Conservation (phyloP, 208 protist species). For the Wallacemonas sp. region DNA sequence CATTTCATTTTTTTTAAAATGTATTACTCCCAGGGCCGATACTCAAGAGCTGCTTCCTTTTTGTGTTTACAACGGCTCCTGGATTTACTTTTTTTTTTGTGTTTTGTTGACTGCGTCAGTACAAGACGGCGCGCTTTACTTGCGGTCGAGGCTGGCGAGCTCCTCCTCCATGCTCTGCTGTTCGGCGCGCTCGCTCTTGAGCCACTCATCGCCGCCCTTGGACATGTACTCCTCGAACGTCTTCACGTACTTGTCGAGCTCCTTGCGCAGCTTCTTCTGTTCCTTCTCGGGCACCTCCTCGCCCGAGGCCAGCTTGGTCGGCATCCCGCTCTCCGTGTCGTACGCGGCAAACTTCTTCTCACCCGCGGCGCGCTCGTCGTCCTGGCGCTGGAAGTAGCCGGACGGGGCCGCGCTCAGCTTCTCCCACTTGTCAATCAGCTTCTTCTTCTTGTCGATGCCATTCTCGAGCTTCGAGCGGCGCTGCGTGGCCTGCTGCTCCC, state of each 20-base stretch:
- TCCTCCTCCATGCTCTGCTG: conserved; percentile 35
- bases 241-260: conserved; percentile 73
- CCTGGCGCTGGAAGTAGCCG: conserved; percentile 44
- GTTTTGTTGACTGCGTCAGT: too few species aligned
- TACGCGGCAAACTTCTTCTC: conserved; percentile 50
- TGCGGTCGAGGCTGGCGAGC: conserved; percentile 20
- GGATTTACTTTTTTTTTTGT: too few species aligned
- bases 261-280: conserved; percentile 69
- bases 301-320: conserved; percentile 36
- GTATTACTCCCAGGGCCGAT: too few species aligned
- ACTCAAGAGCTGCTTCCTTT: too few species aligned
- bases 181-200: conserved; percentile 53
- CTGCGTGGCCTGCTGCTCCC: conserved; percentile 39
- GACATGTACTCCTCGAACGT: conserved; percentile 57
- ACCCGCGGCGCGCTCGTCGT: conserved; percentile 25
- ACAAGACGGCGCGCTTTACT: too few species aligned
- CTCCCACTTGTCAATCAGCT: conserved; percentile 71
- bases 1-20: too few species aligned
- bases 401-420: conserved; percentile 42
- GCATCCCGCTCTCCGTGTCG: conserved; percentile 56
- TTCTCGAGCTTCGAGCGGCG: conserved; percentile 55
- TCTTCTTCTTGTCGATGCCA: conserved; percentile 60
- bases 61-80: too few species aligned
- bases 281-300: conserved; percentile 65
- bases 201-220: conserved; percentile 64